These are phyloP conservation scores for Eleusine coracana DNA, from an alignment of 176 grass and related monocot genomes.

Conservation along the genomic window DNA sequence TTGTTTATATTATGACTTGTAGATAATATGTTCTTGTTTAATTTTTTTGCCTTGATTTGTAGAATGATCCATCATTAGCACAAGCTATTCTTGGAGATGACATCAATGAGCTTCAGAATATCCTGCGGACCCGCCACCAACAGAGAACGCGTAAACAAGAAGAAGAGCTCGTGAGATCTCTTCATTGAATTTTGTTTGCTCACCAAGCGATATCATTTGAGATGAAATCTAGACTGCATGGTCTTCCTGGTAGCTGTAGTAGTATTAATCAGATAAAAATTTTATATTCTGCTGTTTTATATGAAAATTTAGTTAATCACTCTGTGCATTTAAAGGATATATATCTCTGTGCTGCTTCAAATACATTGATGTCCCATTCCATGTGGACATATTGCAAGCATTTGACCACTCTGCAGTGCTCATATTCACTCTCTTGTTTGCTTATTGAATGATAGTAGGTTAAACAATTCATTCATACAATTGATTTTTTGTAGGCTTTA, in stretches of 20 bases:
- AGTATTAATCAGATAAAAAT: background rate
- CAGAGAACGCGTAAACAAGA: slow-evolving; percentile 83
- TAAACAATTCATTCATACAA: background rate
- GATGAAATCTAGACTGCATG: slow-evolving; percentile 14
- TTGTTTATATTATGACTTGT: background rate
- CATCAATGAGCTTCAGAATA: slow-evolving; percentile 73
- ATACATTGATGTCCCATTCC: background rate
- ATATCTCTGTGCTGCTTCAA: slow-evolving; percentile 7
- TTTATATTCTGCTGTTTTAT: background rate
- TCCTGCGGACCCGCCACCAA: slow-evolving; percentile 68
- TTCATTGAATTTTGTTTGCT: slow-evolving; percentile 13
- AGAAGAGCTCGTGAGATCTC: slow-evolving; percentile 90
- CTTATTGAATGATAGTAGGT: slow-evolving; percentile 29
- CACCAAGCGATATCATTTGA: background rate
- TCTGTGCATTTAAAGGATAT: slow-evolving; percentile 7
- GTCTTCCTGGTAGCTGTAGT: background rate
- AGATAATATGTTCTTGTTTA: slow-evolving; percentile 5
- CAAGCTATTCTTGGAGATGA: slow-evolving; percentile 87
- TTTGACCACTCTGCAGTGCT: background rate
- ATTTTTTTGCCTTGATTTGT: slow-evolving; percentile 39
- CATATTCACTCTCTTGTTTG: slow-evolving; percentile 10
- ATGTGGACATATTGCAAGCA: background rate
- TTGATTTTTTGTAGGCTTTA: slow-evolving; percentile 63
- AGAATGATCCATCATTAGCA: slow-evolving; percentile 93
- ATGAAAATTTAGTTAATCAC: background rate